A percentile compares a stretch with the other conserved stretches of the same genome.
These are phyloP conservation scores for Neonectria neomacrospora DNA, from an alignment of 2,329 filamentous ascomycete genomes.

Conservation along the genomic window DNA sequence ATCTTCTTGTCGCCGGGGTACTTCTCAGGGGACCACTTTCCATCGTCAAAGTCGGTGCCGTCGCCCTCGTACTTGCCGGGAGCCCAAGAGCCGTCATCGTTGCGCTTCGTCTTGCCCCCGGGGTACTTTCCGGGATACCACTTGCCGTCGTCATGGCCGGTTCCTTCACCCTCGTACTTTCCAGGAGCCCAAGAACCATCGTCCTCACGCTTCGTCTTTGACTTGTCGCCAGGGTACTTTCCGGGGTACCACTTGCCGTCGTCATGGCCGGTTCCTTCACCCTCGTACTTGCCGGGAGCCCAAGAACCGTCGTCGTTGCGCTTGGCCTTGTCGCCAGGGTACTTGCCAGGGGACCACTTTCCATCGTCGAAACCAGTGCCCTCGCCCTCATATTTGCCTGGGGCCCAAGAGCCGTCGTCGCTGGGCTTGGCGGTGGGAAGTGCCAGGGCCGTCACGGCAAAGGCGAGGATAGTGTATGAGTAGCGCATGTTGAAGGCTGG, in stretches of 20 bases:
- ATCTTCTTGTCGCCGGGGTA: background rate
- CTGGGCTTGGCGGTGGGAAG: slow-evolving; percentile 34
- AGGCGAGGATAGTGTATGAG: slow-evolving; percentile 36
- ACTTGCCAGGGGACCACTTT: slow-evolving; percentile 7
- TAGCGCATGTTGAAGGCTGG: slow-evolving; percentile 33
- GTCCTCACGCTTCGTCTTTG: slow-evolving; percentile 3
- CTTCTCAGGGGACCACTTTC: slow-evolving; percentile 6
- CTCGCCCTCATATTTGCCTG: slow-evolving; percentile 3
- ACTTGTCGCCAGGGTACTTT: slow-evolving; percentile 15
- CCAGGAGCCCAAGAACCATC: slow-evolving; percentile 6
- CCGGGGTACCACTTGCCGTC: slow-evolving; percentile 22
- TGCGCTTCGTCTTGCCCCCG: slow-evolving; percentile 5
- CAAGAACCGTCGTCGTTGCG: background rate
- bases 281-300: slow-evolving; percentile 30
- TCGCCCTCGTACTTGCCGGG: slow-evolving; percentile 16
- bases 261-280: slow-evolving; percentile 3
- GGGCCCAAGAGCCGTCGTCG: slow-evolving; percentile 30
- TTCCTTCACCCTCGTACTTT: slow-evolving; percentile 14
- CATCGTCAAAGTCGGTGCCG: slow-evolving; percentile 8
- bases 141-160: slow-evolving; percentile 15
- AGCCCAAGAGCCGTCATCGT: slow-evolving; percentile 3
- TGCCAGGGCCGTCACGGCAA: slow-evolving; percentile 38
- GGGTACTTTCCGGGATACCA: slow-evolving; percentile 1
- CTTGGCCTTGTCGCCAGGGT: background rate
- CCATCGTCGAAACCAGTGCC: background rate